Conservation (phyloP, 2,329 filamentous ascomycete species). For the Clarireedia homoeocarpa region DNA sequence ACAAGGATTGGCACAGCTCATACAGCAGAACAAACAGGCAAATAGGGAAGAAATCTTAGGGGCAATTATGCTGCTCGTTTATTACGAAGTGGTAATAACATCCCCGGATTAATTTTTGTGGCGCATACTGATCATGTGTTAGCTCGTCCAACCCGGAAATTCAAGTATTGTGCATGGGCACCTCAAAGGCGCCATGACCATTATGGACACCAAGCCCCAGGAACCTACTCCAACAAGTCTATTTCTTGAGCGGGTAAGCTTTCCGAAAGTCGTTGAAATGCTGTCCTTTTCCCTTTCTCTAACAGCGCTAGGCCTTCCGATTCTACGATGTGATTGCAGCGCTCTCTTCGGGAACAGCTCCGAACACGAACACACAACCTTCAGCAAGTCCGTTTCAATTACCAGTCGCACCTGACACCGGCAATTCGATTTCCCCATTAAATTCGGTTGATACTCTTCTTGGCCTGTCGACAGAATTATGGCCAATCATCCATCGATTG, state of each 20-base stretch:
- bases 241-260: constrained; percentile 51
- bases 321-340: constrained; percentile 60
- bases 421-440: constrained; percentile 34
- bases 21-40: constrained; percentile 41
- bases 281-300: constrained; percentile 11
- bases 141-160: constrained; percentile 53
- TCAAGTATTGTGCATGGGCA: constrained; percentile 54
- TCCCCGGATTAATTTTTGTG: neutral
- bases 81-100: constrained; percentile 47
- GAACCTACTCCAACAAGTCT: constrained; percentile 42
- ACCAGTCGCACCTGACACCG: constrained; percentile 38
- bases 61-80: constrained; percentile 53
- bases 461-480: constrained; percentile 53
- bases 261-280: neutral
- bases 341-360: constrained; percentile 50
- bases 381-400: constrained; percentile 40
- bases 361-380: constrained; percentile 43
- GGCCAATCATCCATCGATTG: constrained; percentile 55
- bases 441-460: constrained; percentile 43
- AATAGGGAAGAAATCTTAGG: constrained; percentile 51
- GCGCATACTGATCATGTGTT: constrained; percentile 14
- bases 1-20: constrained; percentile 47
- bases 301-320: constrained; percentile 45
- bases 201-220: constrained; percentile 43
- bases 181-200: constrained; percentile 52